Evolutionary conservation across 306 rosid genomes (phyloP), one percentile per base, ranked within the genome.

Genomic region (Dalbergia cultrata): DNA sequence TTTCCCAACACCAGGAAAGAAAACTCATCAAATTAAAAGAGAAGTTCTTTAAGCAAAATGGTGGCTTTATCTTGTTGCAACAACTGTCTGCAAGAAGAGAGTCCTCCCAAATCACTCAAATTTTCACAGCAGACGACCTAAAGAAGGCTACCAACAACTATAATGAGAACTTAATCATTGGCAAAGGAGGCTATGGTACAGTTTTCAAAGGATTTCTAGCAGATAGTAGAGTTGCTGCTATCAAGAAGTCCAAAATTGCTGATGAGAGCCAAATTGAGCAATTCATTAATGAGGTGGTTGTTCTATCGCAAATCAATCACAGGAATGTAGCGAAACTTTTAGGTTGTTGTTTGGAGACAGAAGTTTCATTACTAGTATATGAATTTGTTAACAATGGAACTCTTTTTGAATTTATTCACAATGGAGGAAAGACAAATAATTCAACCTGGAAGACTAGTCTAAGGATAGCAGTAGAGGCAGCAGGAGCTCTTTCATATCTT

Each of bases 11-110:
- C n/a, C n/a, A 39, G 14, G 77, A 33, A 49, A 76, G 86, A 72
- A 81, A 61, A 39, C 70, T 81, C 33, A 52, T 60, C 7, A 77
- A 61, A 47, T 60, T 52, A 3, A 85, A 77, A 43, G 81, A 77
- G 37, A 77, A 54, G 0, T 81, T 85, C 72, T 85, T 70, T n/a
- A 50, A 50, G 16, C 53, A 47, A 47, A 47, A 47, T 4, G 53
- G 53, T 2, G 53, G 53, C 5, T 13, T 47, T 10, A 47, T 47
- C 3, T 47, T 47, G 53, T 13, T 47, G 10, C 53, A 13, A 10
- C 53, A 47, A 13, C 3, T 47, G 5, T 47, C 53, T 47, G 1
- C 16, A 47, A 47, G 53, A 47, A 13, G 4, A 10, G 16, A 13
- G 5, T 47, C 53, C 13, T 47, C 53, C 5, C 53, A 47, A 47